Evolutionary conservation across 257 asterid species (phyloP), one percentile per base, ranked within the genome.

Genomic region (Gentiana dahurica): DNA sequence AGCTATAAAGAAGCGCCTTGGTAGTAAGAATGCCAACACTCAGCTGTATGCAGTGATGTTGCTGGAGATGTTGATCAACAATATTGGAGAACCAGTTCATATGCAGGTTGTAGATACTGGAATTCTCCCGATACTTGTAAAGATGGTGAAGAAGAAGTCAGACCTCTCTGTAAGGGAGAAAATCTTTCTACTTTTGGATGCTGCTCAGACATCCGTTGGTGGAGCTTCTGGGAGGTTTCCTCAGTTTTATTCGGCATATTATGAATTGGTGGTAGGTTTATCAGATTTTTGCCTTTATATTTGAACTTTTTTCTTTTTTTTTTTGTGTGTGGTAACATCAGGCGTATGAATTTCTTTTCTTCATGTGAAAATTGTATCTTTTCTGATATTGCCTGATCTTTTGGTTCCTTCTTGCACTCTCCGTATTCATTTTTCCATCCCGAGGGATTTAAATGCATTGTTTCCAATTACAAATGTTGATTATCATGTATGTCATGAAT

Each of bases 161-260:
- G 92, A 92, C 41, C 81, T 65, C 65, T 84, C 83, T 53, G 91
- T 83, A 47, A 80, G 97, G 8, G 98, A 92, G 69, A 83, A 79
- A 79, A 80, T 85, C 11, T 92, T 92, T 77, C 90, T 85, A 64
- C 84, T 92, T 53, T 72, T 92, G 68, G 98, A 92, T 75, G 97
- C 97, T 1, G 94, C 95, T 51, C 98, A 88, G 67, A 87, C 97
- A 62, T 88, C 97, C 46, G 86, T 92, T 61, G 97, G 98, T 46
- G 97, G 98, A 68, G 88, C 85, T 80, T 73, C 89, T 35, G 98
- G 98, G 66, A 77, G 71, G 67, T 92, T 85, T 72, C 97, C 98
- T 67, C 95, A 92, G 58, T 92, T 85, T 74, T 85, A 83, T 71
- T 46, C 84, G n/a, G 78, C 97, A 47, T 92, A 85, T 69, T 85